Base-by-base conservation (phyloP, 371 early-diverging fungal species). In the Mortierella sp. region DNA sequence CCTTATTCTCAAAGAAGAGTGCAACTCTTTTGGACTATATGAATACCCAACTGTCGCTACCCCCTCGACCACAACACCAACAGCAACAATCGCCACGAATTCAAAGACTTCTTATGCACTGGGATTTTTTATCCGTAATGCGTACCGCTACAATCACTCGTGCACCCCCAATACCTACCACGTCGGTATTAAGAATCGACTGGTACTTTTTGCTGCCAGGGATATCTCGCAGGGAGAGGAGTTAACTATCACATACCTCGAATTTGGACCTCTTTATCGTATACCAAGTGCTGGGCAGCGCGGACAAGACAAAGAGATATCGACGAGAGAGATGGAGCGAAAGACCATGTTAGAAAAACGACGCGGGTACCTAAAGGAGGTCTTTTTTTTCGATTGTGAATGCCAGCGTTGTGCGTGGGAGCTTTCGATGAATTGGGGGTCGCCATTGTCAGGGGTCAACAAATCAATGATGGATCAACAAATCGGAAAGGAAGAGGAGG, bases 21-120 rank as follows among this genome's bases (percentile, higher is more conserved):
- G 68, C 68, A 74, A 74, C 32, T 68, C 74, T 4, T 68, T 68
- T 37, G 74, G 74, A 4, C 53, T 68, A 1, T 74, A 74, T 53
- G 57, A 35, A 22, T 68, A 74, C 49, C 47, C 68, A 9, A 3
- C 43, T n/a, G n/a, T n/a, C n/a, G n/a, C n/a, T n/a, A n/a, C n/a
- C n/a, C n/a, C n/a, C n/a, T n/a, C n/a, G 13, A 37, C 42, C n/a
- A n/a, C 57, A 56, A 34, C 32, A 34, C 4, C 31, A 2, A 2
- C 55, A 28, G 4, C 53, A 19, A 32, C 26, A 10, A 45, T 31
- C 9, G 17, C 37, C 9, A 1, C 55, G 26, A 22, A 22, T 10
- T 13, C 23, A 8, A 74, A 61, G 43, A n/a, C 1, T 17, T 51
- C 64, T 3, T 74, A 74, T 17, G 74, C 34, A 1, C 35, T 74